A percentile compares a stretch with the other conserved stretches of the same genome.
phyloP scores from a whole-genome alignment of 2,329 filamentous ascomycete species.

The Sporothrix dimorphospora region DNA sequence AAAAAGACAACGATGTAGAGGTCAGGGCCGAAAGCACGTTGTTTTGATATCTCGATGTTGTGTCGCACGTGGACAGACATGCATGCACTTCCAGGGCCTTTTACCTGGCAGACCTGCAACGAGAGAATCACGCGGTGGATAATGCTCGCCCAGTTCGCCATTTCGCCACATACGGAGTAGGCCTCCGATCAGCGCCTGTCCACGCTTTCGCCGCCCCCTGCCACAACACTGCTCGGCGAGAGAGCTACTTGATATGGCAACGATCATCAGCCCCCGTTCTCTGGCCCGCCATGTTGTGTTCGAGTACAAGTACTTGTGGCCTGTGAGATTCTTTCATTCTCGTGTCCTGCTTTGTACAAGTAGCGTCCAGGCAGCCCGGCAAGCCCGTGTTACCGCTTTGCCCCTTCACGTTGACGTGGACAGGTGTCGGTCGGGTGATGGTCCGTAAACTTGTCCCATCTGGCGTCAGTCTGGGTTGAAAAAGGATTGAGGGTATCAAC shows the following conservation, averaged over 20 bases:
- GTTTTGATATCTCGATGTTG: constrained; percentile 1
- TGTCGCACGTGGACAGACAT: constrained; percentile 3
- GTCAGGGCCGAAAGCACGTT: not conserved
- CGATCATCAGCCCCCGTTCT: not conserved
- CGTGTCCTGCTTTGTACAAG: not conserved
- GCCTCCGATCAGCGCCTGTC: not conserved
- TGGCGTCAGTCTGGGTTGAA: not conserved
- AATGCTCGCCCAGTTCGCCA: not conserved
- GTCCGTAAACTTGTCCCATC: not conserved
- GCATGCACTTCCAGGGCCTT: not conserved
- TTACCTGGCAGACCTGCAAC: not conserved
- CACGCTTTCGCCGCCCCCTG: not conserved
- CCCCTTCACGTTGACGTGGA: not conserved
- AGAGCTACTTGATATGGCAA: constrained; percentile 10
- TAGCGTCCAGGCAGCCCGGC: not conserved
- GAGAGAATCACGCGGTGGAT: not conserved
- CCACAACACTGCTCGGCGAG: not conserved
- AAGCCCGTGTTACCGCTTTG: not conserved
- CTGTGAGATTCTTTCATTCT: not conserved
- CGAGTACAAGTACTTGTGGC: not conserved
- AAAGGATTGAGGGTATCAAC: not conserved
- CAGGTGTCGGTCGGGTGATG: not conserved
- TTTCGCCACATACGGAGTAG: not conserved
- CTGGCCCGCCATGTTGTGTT: not conserved
- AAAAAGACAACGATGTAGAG: not conserved